Evolutionary conservation across 345 rosid species (phyloP), one percentile per base, ranked within the genome.

Genomic region (Citrus hindsii): DNA sequence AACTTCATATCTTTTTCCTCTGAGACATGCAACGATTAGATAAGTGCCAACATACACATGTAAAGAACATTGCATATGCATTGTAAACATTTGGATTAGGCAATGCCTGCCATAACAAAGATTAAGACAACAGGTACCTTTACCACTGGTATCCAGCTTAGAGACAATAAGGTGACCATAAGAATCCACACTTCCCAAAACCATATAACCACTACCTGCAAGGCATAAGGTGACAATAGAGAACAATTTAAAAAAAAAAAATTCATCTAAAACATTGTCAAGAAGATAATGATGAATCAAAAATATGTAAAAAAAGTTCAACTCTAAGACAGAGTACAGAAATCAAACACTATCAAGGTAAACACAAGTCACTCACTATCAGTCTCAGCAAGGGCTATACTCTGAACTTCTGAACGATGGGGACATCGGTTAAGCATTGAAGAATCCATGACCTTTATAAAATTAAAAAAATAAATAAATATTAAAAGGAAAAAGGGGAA

Each of bases 111-210:
- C 28, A 67, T 6, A 24, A 51, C 19, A 72, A 37, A 65, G 9
- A n/a, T 30, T 22, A 73, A 40, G 21, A 8, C 32, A 51, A 24
- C 72, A 56, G 33, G 71, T 84, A 91, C 92, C 92, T 82, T 88
- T 46, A 74, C 87, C 88, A 79, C 83, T 73, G 25, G 65, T 63
- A 81, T 87, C 85, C 71, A 86, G 83, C 79, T 85, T 91, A 66
- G 95, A 91, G 67, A 88, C 91, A 19, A 91, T 90, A 77, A 90
- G 86, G 74, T 87, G 92, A 64, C 95, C 92, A 79, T 79, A 86
- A 56, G 85, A 81, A 85, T 91, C 95, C 70, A 88, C 93, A 73
- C 95, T 91, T 82, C 92, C 95, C 86, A 91, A 79, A 46, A 85
- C 87, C 75, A 76, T 72, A 87, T 71, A 70, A 80, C 83, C 85